A percentile compares a stretch with the other conserved stretches of the same genome.
phyloP scores from a whole-genome alignment of 352 stramenopile genomes.

The Pythium utonaiense region DNA sequence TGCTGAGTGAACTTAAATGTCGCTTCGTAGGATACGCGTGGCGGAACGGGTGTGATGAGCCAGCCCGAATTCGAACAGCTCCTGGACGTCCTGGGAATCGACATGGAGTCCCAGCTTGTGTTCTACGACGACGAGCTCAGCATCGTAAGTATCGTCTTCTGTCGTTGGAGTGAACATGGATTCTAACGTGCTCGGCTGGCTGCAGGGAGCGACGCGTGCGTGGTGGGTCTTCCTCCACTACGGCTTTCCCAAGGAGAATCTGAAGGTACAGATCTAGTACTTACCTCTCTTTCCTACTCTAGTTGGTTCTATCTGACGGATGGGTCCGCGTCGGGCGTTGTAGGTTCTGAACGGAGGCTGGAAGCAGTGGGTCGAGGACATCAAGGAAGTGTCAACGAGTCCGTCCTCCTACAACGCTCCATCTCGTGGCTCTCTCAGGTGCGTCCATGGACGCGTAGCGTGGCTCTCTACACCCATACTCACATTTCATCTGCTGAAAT shows the following conservation, averaged over 20 bases:
- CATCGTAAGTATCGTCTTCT: slow-evolving; percentile 32
- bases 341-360: slow-evolving; percentile 69
- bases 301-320: too few species aligned
- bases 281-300: too few species aligned
- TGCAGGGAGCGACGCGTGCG: slow-evolving; percentile 55
- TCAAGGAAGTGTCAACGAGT: slow-evolving; percentile 38
- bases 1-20: neutral
- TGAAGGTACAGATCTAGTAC: slow-evolving; percentile 41
- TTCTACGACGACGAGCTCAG: slow-evolving; percentile 80
- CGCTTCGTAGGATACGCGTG: slow-evolving; percentile 28
- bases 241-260: slow-evolving; percentile 63
- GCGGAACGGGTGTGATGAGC: slow-evolving; percentile 43
- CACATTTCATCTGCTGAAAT: too few species aligned
- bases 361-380: slow-evolving; percentile 60
- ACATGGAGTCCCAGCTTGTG: slow-evolving; percentile 52
- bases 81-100: slow-evolving; percentile 40
- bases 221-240: slow-evolving; percentile 84
- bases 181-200: neutral
- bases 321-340: neutral
- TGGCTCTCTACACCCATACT: too few species aligned
- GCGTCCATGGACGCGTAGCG: too few species aligned
- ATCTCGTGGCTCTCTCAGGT: slow-evolving; percentile 8
- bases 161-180: neutral
- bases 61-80: slow-evolving; percentile 38
- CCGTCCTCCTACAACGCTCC: slow-evolving; percentile 12